phyloP scores from a whole-genome alignment of 257 asterid species.

The Apocynum venetum region DNA sequence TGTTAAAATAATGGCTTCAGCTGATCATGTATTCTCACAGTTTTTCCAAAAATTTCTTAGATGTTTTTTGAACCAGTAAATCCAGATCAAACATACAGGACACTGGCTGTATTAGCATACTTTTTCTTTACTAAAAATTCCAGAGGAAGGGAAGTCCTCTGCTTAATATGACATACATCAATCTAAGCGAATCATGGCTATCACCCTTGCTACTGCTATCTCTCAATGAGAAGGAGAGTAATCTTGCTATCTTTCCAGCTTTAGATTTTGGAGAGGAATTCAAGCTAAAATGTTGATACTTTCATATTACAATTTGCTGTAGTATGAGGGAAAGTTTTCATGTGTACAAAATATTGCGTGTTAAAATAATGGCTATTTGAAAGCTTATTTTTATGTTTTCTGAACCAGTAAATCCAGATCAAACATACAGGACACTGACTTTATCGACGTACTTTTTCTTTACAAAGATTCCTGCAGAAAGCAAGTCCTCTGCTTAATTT shows the following conservation, averaged over 20 bases:
- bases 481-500: not conserved
- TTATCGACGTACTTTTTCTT: not conserved
- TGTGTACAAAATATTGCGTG: too few relatives aligned
- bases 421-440: not conserved
- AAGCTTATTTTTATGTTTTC: not conserved
- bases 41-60: not conserved
- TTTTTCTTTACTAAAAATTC: not conserved
- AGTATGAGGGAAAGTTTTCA: not conserved
- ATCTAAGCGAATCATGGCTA: not conserved
- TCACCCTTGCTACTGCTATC: not conserved
- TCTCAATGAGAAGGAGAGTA: not conserved
- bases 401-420: not conserved
- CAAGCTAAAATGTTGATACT: conserved; percentile 61
- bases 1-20: not conserved
- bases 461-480: not conserved
- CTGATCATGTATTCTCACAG: not conserved
- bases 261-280: conserved; percentile 70
- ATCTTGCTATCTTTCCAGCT: conserved; percentile 23
- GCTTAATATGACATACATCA: not conserved
- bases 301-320: conserved; percentile 12
- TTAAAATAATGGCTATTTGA: not conserved
- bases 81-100: not conserved
- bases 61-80: not conserved
- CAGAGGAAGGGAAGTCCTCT: not conserved
- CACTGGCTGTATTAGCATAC: not conserved